Conservation (phyloP, 116 monocot genomes). For the Dioscorea cayenensis region DNA sequence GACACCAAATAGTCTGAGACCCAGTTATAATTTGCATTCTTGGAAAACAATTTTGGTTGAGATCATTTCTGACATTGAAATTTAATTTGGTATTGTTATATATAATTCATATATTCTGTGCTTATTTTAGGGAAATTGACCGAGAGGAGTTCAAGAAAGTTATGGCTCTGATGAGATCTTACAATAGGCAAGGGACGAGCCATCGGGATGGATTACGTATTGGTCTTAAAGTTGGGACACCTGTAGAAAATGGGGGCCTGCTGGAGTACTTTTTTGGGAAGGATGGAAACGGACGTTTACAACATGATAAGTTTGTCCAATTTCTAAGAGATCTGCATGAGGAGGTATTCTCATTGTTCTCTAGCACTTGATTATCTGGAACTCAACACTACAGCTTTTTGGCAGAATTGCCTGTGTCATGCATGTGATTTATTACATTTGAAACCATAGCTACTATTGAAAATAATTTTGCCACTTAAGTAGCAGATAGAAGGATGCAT, state of each 20-base stretch:
- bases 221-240: constrained; percentile 40
- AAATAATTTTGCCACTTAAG: neutral
- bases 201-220: constrained; percentile 60
- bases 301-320: constrained; percentile 72
- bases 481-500: neutral
- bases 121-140: constrained; percentile 65
- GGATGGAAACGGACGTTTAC: constrained; percentile 60
- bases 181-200: constrained; percentile 72
- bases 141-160: constrained; percentile 84
- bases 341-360: constrained; percentile 42
- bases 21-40: too few species aligned
- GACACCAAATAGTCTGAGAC: too few species aligned
- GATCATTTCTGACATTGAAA: neutral
- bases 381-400: too few species aligned
- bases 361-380: neutral
- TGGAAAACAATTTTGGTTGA: too few species aligned
- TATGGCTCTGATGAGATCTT: constrained; percentile 76
- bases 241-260: constrained; percentile 71
- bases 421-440: too few species aligned
- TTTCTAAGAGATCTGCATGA: constrained; percentile 77
- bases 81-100: neutral
- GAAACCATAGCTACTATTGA: too few species aligned
- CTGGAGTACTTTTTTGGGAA: constrained; percentile 83
- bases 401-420: too few species aligned
- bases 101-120: neutral